These are phyloP conservation scores for Ceratobasidium sp. DNA, from an alignment of 1,284 basidiomycete species.

Conservation along the genomic window DNA sequence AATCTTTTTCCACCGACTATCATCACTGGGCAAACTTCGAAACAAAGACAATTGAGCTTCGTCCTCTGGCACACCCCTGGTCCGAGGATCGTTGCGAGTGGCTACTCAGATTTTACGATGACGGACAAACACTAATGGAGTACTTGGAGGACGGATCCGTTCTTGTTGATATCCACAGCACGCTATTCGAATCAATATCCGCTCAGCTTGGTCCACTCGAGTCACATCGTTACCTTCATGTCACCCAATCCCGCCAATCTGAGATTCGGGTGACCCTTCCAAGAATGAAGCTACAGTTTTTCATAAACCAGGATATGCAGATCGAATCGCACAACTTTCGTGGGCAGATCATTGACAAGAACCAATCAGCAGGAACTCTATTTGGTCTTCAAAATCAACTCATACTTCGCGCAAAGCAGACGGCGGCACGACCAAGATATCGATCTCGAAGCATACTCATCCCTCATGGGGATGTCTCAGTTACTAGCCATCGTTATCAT, in stretches of 20 bases:
- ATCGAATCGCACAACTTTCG: slow-evolving; percentile 52
- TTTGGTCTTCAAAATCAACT: slow-evolving; percentile 54
- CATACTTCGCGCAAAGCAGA: slow-evolving; percentile 49
- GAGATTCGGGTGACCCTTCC: slow-evolving; percentile 43
- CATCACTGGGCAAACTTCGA: slow-evolving; percentile 33
- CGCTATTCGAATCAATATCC: slow-evolving; percentile 49
- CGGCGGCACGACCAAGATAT: slow-evolving; percentile 19
- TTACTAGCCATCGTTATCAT: slow-evolving; percentile 33
- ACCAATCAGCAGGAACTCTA: slow-evolving; percentile 52
- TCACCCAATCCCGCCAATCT: slow-evolving; percentile 40
- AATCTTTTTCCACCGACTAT: slow-evolving; percentile 12
- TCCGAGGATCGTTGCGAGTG: slow-evolving; percentile 32
- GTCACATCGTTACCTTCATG: slow-evolving; percentile 45
- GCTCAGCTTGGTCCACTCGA: slow-evolving; percentile 49
- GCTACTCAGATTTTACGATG: not conserved
- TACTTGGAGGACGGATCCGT: not conserved
- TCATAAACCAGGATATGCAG: slow-evolving; percentile 44
- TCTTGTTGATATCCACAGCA: slow-evolving; percentile 48
- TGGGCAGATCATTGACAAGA: slow-evolving; percentile 49
- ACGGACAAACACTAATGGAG: slow-evolving; percentile 2
- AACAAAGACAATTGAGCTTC: slow-evolving; percentile 5
- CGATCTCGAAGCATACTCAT: slow-evolving; percentile 48
- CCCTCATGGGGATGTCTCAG: slow-evolving; percentile 49
- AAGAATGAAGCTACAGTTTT: slow-evolving; percentile 53
- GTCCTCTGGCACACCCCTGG: slow-evolving; percentile 18